phyloP scores from a whole-genome alignment of 192 early-diverging fungal genomes.

The Coemansia sp. region DNA sequence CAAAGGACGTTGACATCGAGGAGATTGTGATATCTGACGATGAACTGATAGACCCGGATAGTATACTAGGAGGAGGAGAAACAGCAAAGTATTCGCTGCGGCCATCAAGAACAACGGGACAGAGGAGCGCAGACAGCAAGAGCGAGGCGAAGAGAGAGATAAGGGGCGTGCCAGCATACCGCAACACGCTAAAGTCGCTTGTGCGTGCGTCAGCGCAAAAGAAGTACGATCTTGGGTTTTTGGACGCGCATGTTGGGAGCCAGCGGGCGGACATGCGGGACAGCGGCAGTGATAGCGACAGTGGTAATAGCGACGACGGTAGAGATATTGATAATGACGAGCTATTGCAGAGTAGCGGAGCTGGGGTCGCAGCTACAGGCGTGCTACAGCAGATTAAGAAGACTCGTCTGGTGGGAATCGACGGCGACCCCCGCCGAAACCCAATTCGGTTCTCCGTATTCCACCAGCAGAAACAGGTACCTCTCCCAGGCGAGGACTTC shows the following conservation, averaged over 20 bases:
- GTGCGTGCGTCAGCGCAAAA: conserved; percentile 23
- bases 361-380: too few species aligned
- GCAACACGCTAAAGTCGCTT: conserved; percentile 40
- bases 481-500: background rate
- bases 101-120: too few species aligned
- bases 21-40: conserved; percentile 15
- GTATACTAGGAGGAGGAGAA: conserved; percentile 15
- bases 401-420: too few species aligned
- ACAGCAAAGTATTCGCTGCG: too few species aligned
- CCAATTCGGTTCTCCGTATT: conserved; percentile 18
- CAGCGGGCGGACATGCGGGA: background rate
- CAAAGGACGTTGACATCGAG: background rate
- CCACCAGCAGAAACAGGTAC: background rate
- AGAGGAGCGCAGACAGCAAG: too few species aligned
- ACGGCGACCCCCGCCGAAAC: background rate
- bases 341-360: too few species aligned
- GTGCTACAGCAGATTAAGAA: too few species aligned
- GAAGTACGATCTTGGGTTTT: conserved; percentile 33
- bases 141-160: too few species aligned
- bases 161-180: conserved; percentile 13
- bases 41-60: conserved; percentile 31
- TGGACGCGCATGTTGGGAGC: conserved; percentile 26
- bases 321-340: too few species aligned
- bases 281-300: conserved; percentile 14
- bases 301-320: background rate